Percentiles rank a stretch among this genome's conserved stretches.
Evolutionary conservation across 306 rosid species (phyloP).

Genomic region (Rosa lucieae): DNA sequence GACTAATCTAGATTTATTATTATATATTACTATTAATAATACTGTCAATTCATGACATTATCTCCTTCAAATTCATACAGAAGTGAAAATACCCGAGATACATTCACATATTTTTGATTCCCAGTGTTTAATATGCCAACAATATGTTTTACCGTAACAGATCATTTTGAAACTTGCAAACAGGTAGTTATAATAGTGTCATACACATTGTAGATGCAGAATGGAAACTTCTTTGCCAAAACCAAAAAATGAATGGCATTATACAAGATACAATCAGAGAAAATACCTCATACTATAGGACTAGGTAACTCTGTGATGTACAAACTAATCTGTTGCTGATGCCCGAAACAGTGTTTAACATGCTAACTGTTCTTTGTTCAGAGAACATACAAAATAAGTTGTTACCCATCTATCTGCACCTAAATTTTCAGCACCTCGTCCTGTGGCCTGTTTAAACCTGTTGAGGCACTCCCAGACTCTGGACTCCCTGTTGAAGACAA

Average conservation of each 20-base stretch:
- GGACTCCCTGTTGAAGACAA: conserved; percentile 49
- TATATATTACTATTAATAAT: no score
- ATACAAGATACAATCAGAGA: neutral
- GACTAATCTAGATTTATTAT: neutral
- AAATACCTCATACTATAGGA: conserved; percentile 7
- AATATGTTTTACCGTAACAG: neutral
- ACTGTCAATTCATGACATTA: neutral
- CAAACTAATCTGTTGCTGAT: neutral
- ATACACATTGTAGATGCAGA: neutral
- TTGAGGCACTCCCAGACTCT: conserved; percentile 35
- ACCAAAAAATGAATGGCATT: neutral
- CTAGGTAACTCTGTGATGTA: neutral
- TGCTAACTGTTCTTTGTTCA: neutral
- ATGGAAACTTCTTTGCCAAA: neutral
- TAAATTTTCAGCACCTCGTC: conserved; percentile 19
- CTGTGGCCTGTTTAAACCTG: conserved; percentile 34
- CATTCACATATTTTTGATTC: neutral
- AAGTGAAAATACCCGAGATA: neutral
- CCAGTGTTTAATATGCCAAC: neutral
- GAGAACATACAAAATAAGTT: conserved; percentile 14
- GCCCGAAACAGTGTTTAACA: neutral
- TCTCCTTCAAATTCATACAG: neutral
- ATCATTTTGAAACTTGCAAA: neutral
- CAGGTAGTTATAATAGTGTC: neutral
- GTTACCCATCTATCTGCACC: conserved; percentile 30